These are phyloP conservation scores for Talaromyces sp. DNA, from an alignment of 2,329 filamentous ascomycete genomes.

Conservation along the genomic window DNA sequence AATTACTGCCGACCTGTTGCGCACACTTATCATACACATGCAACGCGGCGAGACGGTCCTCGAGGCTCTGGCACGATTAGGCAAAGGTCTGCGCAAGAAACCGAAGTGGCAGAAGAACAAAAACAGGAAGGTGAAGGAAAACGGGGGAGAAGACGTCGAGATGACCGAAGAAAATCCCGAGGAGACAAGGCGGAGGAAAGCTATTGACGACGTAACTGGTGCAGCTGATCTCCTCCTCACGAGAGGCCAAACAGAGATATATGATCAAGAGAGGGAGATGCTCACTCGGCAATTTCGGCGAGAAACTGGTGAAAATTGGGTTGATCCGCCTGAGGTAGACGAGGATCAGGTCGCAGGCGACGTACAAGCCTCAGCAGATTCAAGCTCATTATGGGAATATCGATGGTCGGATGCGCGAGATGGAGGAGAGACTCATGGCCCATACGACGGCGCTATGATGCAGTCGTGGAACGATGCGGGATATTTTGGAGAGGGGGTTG, in stretches of 20 bases:
- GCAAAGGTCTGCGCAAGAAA: conserved; percentile 61
- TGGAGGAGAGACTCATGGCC: conserved; percentile 73
- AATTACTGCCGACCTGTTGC: conserved; percentile 69
- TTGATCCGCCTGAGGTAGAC: conserved; percentile 43
- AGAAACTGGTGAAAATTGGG: conserved; percentile 86
- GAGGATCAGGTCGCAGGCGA: conserved; percentile 24
- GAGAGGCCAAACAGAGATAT: conserved; percentile 82
- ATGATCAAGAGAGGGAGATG: conserved; percentile 80
- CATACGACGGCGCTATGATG: conserved; percentile 84
- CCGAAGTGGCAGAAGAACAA: conserved; percentile 58
- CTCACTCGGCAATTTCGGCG: conserved; percentile 77
- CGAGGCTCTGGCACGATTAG: conserved; percentile 80
- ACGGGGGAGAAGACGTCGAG: conserved; percentile 59
- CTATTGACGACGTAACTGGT: conserved; percentile 79
- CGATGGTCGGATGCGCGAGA: conserved; percentile 88
- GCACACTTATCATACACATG: conserved; percentile 67
- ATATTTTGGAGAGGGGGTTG: conserved; percentile 85
- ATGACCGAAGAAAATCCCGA: conserved; percentile 68
- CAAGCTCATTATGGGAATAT: conserved; percentile 72
- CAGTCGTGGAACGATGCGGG: conserved; percentile 85
- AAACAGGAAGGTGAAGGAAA: conserved; percentile 48
- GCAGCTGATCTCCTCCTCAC: conserved; percentile 84
- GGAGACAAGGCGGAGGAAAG: conserved; percentile 65
- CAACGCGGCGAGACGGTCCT: conserved; percentile 81
- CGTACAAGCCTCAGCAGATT: conserved; percentile 20